Base-by-base conservation (phyloP, 2,329 filamentous ascomycete genomes). In the Exserohilum turcica region DNA sequence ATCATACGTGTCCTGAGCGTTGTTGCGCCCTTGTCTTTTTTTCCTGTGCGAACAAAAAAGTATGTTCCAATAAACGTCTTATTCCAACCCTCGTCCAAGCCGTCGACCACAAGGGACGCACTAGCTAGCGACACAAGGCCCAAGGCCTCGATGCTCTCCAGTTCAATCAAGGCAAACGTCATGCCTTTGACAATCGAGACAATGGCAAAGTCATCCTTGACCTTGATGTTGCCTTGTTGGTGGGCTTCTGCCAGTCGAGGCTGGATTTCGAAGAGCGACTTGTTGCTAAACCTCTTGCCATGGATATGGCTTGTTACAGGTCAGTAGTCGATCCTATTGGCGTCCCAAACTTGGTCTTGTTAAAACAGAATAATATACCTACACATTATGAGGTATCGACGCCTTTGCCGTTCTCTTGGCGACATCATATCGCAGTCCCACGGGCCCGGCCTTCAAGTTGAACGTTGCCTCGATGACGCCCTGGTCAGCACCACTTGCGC, bases 161-260 rank as follows among this genome's bases (percentile, higher is more conserved):
- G 77, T 60, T 83, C 76, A 12, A 89, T 77, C 28, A 90, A 80
- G n/a, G 85, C 74, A 71, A 91, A 92, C 0, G 84, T 84, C 86
- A 92, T 88, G 42, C 89, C 90, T 38, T 84, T 84, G 31, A 91
- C 88, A 39, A 92, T 77, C 37, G 75, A 78, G 9, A 79, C 75
- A 10, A 78, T 60, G 12, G 74, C 62, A 28, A 58, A 71, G 59
- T 68, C 46, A 60, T 66, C 55, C 24, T 61, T 57, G 5, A 61
- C 29, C 9, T 52, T 48, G 18, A 63, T 27, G 19, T 61, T 43
- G 13, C 54, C 43, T 24, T 60, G 48, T 6, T 52, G 29, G 36
- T 61, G 52, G 39, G 59, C 62, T 21, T 57, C 54, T 32, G 64
- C 65, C 35, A 80, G 62, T 12, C 43, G 55, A 10, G 75, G 70